phyloP scores from a whole-genome alignment of 1,284 basidiomycete genomes.

The Papiliotrema fonsecae region DNA sequence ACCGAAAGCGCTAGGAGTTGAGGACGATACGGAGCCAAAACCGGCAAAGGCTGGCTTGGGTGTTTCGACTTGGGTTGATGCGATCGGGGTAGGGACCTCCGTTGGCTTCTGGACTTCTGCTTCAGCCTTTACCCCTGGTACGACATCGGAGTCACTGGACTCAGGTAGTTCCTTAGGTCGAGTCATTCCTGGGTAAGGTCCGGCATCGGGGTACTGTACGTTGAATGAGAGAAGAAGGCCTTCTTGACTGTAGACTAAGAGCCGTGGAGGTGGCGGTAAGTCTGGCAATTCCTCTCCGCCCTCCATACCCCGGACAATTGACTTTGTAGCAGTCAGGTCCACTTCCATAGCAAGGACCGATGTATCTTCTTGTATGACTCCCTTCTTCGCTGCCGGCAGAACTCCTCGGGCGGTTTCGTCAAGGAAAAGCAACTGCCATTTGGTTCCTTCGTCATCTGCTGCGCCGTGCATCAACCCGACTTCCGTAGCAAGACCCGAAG shows the following conservation, averaged over 20 bases:
- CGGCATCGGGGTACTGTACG: conserved; percentile 46
- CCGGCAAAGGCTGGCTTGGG: no score
- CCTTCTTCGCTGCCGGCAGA: conserved; percentile 49
- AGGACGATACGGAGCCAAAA: no score
- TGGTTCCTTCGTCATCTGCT: conserved; percentile 23
- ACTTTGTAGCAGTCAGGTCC: conserved; percentile 50
- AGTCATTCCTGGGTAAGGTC: conserved; percentile 49
- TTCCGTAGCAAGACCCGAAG: conserved; percentile 49
- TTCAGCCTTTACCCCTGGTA: no score
- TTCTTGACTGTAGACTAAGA: conserved; percentile 52
- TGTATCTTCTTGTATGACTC: conserved; percentile 45
- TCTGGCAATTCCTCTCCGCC: conserved; percentile 49
- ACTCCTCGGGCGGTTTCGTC: conserved; percentile 52
- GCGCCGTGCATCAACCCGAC: conserved; percentile 39
- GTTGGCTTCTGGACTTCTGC: no score
- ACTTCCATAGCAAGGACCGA: conserved; percentile 51
- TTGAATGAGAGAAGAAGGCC: conserved; percentile 53
- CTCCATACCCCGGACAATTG: conserved; percentile 47
- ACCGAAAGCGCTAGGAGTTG: conserved; percentile 2
- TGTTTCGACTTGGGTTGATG: no score
- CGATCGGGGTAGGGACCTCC: no score
- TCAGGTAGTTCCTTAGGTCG: conserved; percentile 15
- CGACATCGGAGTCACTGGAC: no score
- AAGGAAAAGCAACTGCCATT: conserved; percentile 51
- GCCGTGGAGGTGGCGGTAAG: conserved; percentile 48